Evolutionary conservation across 176 grass and related monocot genomes (phyloP).

Genomic region (Oryza meyeriana): DNA sequence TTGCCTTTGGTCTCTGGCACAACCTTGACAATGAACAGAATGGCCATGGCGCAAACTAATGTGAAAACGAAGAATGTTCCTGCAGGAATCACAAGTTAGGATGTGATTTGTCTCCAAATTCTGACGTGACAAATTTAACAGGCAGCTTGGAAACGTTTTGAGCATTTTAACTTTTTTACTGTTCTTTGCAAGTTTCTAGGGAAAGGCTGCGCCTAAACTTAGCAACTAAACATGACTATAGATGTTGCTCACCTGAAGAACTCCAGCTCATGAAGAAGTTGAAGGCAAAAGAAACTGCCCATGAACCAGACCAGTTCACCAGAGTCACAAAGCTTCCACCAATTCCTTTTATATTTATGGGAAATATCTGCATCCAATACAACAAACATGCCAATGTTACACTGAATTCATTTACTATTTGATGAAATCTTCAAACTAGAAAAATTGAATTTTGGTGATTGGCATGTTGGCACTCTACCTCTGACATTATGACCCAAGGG

Average conservation of each 20-base stretch:
- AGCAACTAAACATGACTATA: background rate
- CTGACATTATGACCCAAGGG: slow-evolving; percentile 71
- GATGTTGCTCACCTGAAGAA: slow-evolving; percentile 39
- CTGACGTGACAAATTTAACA: background rate
- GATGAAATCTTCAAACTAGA: background rate
- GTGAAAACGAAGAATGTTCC: slow-evolving; percentile 40
- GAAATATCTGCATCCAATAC: slow-evolving; percentile 50
- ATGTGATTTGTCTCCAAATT: background rate
- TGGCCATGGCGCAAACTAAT: slow-evolving; percentile 28
- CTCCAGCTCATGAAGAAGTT: slow-evolving; percentile 71
- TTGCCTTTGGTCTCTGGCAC: slow-evolving; percentile 53
- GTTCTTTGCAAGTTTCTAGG: background rate
- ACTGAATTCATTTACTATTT: background rate
- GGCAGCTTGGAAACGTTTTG: background rate
- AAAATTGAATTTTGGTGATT: background rate
- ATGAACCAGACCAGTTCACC: slow-evolving; percentile 59
- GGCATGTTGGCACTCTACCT: slow-evolving; percentile 23
- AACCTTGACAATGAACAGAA: slow-evolving; percentile 37
- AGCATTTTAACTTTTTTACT: background rate
- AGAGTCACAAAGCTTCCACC: slow-evolving; percentile 54
- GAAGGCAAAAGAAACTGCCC: slow-evolving; percentile 52
- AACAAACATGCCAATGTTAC: background rate
- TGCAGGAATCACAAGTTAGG: background rate
- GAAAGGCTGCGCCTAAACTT: too few relatives aligned
- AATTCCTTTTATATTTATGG: slow-evolving; percentile 50